These are phyloP conservation scores for Blastobotrys indianensis DNA, from an alignment of 1,139 yeast species.

Conservation along the genomic window DNA sequence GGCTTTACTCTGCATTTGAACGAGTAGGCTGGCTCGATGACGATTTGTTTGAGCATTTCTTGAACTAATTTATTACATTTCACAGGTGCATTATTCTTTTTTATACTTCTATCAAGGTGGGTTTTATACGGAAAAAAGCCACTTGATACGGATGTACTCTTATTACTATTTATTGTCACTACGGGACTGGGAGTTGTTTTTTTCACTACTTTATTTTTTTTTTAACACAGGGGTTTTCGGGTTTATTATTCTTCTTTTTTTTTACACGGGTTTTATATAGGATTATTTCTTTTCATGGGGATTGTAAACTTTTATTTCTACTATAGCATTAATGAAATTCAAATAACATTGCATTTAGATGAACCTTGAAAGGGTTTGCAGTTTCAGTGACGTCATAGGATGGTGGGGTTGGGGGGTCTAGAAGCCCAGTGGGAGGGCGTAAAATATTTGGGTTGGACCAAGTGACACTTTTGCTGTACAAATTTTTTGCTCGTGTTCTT, in stretches of 20 bases:
- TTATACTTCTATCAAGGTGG: background rate
- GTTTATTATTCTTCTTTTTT: slow-evolving; percentile 8
- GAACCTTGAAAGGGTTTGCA: no score
- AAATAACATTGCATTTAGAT: no score
- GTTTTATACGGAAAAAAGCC: background rate
- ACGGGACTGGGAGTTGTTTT: background rate
- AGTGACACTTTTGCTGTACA: no score
- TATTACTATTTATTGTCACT: background rate
- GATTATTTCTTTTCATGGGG: background rate
- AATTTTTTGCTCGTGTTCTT: no score
- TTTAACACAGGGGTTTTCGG: slow-evolving; percentile 3
- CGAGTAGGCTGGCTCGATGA: slow-evolving; percentile 94
- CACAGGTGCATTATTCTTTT: background rate
- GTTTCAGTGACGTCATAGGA: no score
- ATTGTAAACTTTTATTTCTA: slow-evolving; percentile 8
- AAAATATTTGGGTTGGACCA: no score
- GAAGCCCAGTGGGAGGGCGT: no score
- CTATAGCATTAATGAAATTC: slow-evolving; percentile 5
- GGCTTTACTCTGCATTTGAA: slow-evolving; percentile 88
- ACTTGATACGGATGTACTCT: no score
- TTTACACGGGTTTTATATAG: slow-evolving; percentile 2
- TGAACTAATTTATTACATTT: slow-evolving; percentile 24
- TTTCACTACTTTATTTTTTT: slow-evolving; percentile 1
- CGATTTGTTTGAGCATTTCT: slow-evolving; percentile 54
- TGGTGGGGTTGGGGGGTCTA: no score